Evolutionary conservation across 805 yeast genomes (phyloP).

Genomic region (Ogataea sp.): DNA sequence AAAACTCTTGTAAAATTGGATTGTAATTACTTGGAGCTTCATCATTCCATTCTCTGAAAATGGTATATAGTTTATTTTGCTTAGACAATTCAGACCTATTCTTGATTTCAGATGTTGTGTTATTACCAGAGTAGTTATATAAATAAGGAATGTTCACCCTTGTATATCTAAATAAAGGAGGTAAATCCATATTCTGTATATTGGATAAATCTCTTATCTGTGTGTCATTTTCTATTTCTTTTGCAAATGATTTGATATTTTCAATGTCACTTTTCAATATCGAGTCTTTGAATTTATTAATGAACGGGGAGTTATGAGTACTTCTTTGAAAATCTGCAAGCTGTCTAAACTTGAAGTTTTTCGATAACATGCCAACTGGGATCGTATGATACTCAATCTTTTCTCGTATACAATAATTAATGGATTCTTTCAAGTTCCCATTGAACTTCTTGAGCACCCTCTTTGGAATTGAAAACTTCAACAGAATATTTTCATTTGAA

Average conservation of each 20-base stretch:
- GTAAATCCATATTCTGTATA: constrained; percentile 45
- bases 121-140: constrained; percentile 69
- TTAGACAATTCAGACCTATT: constrained; percentile 2
- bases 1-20: constrained; percentile 38
- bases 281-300: constrained; percentile 29
- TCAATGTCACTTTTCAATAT: constrained; percentile 33
- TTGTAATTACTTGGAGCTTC: constrained; percentile 43
- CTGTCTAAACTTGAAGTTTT: constrained; percentile 70
- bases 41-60: constrained; percentile 41
- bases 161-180: constrained; percentile 85
- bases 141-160: constrained; percentile 68
- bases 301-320: constrained; percentile 48
- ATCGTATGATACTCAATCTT: constrained; percentile 30
- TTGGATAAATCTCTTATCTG: constrained; percentile 8
- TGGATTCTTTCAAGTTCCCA: constrained; percentile 35
- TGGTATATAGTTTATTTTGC: constrained; percentile 43
- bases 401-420: constrained; percentile 27
- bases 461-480: constrained; percentile 57
- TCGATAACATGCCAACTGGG: constrained; percentile 62
- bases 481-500: constrained; percentile 46
- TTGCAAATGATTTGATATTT: constrained; percentile 32
- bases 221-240: constrained; percentile 6
- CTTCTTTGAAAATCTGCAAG: constrained; percentile 82
- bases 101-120: constrained; percentile 17
- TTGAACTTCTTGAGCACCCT: constrained; percentile 33